phyloP scores from a whole-genome alignment of 257 asterid genomes.

The Capsicum pubescens region DNA sequence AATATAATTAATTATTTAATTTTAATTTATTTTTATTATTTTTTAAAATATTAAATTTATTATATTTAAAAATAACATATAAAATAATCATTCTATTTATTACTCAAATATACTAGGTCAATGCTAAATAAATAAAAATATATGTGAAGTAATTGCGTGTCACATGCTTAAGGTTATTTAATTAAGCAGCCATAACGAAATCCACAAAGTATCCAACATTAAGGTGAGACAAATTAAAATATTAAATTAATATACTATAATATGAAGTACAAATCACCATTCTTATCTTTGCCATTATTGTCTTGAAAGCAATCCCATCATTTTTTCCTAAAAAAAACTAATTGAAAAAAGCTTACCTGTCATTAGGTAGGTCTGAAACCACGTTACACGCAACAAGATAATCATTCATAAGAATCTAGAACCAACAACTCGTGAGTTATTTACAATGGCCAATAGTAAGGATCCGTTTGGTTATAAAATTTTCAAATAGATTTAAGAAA shows the following conservation, averaged over 20 bases:
- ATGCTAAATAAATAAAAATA: too few species aligned
- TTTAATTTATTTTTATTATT: too few species aligned
- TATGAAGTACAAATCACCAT: constrained; percentile 18
- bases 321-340: background rate
- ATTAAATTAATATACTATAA: background rate
- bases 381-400: constrained; percentile 4
- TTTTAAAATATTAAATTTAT: too few species aligned
- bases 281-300: background rate
- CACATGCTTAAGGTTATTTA: constrained; percentile 21
- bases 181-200: background rate
- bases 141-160: background rate
- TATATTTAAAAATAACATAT: too few species aligned
- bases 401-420: background rate
- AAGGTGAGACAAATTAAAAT: background rate
- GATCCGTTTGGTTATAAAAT: too few species aligned
- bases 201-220: constrained; percentile 7
- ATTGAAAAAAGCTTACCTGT: background rate
- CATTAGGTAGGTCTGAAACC: constrained; percentile 26
- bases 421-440: background rate
- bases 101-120: too few species aligned
- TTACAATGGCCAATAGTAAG: background rate
- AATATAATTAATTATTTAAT: too few species aligned
- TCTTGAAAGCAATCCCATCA: background rate
- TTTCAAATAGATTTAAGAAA: too few species aligned
- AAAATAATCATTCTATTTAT: too few species aligned